phyloP scores from a whole-genome alignment of 352 stramenopile species.

The Pythium pyrilobum region DNA sequence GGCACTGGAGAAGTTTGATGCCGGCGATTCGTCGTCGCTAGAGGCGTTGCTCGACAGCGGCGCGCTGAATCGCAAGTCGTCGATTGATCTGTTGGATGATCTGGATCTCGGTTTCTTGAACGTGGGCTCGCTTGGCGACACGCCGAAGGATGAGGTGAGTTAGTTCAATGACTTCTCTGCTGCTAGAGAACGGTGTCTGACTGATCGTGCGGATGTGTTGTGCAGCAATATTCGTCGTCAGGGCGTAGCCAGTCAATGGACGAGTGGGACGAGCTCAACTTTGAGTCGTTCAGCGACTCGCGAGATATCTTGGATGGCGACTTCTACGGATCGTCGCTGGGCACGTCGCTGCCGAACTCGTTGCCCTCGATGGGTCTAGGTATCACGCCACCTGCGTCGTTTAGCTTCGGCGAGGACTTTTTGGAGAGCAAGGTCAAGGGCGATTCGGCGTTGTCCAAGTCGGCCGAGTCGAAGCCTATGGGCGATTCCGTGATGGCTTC shows the following conservation, averaged over 20 bases:
- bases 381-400: slow-evolving; percentile 76
- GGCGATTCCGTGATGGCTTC: slow-evolving; percentile 3
- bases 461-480: slow-evolving; percentile 17
- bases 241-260: slow-evolving; percentile 70
- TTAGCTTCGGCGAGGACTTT: slow-evolving; percentile 85
- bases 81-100: slow-evolving; percentile 81
- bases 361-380: slow-evolving; percentile 82
- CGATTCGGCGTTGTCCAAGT: slow-evolving; percentile 27
- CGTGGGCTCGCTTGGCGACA: slow-evolving; percentile 77
- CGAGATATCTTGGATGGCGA: slow-evolving; percentile 78
- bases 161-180: background rate
- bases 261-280: slow-evolving; percentile 85
- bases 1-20: slow-evolving; percentile 87
- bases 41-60: slow-evolving; percentile 82
- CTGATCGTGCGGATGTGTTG: background rate
- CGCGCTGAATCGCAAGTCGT: slow-evolving; percentile 78
- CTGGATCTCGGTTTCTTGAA: slow-evolving; percentile 86
- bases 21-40: slow-evolving; percentile 77
- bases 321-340: slow-evolving; percentile 79
- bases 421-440: slow-evolving; percentile 70
- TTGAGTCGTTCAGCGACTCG: slow-evolving; percentile 76
- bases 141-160: slow-evolving; percentile 71
- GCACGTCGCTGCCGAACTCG: slow-evolving; percentile 80
- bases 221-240: slow-evolving; percentile 44
- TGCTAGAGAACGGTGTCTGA: background rate